phyloP scores from a whole-genome alignment of 1,284 basidiomycete genomes.

The Cutaneotrichosporon sp. region DNA sequence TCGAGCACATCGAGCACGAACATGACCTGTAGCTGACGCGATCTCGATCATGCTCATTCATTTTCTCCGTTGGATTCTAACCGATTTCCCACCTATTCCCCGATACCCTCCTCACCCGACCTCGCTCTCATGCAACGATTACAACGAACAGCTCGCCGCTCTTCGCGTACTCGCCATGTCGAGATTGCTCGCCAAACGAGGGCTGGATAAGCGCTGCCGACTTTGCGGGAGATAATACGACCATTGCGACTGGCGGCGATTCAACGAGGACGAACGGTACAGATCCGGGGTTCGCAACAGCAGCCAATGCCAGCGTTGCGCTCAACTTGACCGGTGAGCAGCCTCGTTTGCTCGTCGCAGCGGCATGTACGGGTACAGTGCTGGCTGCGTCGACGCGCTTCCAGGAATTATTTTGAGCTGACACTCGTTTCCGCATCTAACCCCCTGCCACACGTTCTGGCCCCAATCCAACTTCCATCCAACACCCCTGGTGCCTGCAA shows the following conservation, averaged over 20 bases:
- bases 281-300: conserved; percentile 22
- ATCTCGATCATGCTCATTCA: no score
- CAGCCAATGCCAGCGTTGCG: conserved; percentile 5
- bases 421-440: not conserved
- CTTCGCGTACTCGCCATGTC: conserved; percentile 30
- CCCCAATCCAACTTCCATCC: no score
- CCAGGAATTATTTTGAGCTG: not conserved
- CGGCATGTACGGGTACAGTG: not conserved
- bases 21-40: not conserved
- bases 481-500: conserved; percentile 1
- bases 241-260: not conserved
- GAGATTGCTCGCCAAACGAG: conserved; percentile 17
- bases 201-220: conserved; percentile 2
- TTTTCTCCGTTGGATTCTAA: no score
- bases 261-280: conserved; percentile 14
- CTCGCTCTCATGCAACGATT: not conserved
- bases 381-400: not conserved
- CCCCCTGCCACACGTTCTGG: no score
- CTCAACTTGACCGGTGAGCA: conserved; percentile 29
- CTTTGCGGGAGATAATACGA: not conserved
- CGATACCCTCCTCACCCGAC: not conserved
- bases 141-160: conserved; percentile 38
- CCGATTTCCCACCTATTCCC: not conserved
- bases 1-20: not conserved
- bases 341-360: not conserved